Percentiles rank a stretch among this genome's conserved stretches.
phyloP scores from a whole-genome alignment of 768 basidiomycete species.

The Gymnopilus dilepis region DNA sequence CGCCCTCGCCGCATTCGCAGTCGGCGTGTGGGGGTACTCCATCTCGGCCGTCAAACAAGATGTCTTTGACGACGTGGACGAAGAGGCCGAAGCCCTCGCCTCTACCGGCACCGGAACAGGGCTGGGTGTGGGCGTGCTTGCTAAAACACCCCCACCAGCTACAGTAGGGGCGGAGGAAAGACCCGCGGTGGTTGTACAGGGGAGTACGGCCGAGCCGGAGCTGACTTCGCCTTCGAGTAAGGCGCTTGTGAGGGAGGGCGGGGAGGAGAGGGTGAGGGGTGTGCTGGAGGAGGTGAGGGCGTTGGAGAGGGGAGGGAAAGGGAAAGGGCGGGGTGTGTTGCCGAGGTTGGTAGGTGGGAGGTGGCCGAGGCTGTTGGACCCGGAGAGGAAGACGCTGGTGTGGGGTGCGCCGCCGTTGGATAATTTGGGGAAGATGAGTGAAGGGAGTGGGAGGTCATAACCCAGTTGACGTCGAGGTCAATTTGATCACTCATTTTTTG shows the following conservation, averaged over 20 bases:
- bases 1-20: constrained; percentile 71
- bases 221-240: background rate
- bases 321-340: background rate
- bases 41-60: constrained; percentile 95
- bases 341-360: constrained; percentile 14
- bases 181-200: constrained; percentile 15
- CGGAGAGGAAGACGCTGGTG: constrained; percentile 64
- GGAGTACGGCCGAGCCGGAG: background rate
- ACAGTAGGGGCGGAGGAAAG: constrained; percentile 28
- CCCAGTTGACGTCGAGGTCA: background rate
- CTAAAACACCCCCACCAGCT: constrained; percentile 31
- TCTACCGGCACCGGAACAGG: constrained; percentile 33
- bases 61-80: constrained; percentile 86
- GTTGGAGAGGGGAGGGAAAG: constrained; percentile 4
- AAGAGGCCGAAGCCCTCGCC: constrained; percentile 68
- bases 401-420: constrained; percentile 79
- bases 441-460: background rate
- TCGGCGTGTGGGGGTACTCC: constrained; percentile 89
- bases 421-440: constrained; percentile 52
- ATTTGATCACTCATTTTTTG: background rate
- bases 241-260: too few relatives aligned
- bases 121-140: constrained; percentile 14
- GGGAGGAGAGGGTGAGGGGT: background rate
- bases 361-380: constrained; percentile 57
- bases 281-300: constrained; percentile 12